Evolutionary conservation across 306 rosid genomes (phyloP).

Genomic region (Sicyos edulis): DNA sequence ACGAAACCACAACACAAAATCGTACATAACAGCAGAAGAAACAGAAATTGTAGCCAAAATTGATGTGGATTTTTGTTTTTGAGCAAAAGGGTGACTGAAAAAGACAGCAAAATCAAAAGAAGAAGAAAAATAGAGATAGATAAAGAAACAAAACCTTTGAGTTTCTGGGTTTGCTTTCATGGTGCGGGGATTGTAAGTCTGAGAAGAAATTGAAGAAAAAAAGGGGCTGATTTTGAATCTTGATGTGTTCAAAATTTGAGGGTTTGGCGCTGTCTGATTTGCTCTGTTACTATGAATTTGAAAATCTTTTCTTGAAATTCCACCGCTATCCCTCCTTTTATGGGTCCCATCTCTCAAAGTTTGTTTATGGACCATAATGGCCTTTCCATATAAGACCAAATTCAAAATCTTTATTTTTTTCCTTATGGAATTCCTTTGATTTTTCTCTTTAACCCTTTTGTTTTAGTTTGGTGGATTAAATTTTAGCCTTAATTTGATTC

Average conservation of each 20-base stretch:
- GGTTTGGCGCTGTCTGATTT: constrained; percentile 15
- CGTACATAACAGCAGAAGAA: background rate
- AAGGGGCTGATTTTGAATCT: background rate
- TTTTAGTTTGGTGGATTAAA: background rate
- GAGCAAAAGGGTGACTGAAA: constrained; percentile 13
- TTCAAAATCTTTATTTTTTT: background rate
- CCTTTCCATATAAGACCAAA: constrained; percentile 12
- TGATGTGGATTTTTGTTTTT: background rate
- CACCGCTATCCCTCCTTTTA: constrained; percentile 59
- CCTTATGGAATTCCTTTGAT: background rate
- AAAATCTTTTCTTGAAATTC: constrained; percentile 44
- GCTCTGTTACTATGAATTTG: constrained; percentile 15
- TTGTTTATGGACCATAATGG: constrained; percentile 20
- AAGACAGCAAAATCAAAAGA: background rate
- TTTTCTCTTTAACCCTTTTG: background rate
- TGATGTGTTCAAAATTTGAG: background rate
- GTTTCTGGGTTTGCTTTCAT: constrained; percentile 13
- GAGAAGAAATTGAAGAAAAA: background rate
- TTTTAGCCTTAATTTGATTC: background rate
- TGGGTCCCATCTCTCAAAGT: background rate
- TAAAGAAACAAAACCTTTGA: constrained; percentile 1
- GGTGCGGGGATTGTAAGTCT: background rate
- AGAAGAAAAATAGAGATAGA: background rate
- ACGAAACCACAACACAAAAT: background rate
- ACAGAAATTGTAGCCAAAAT: background rate